These are phyloP conservation scores for Kodamaea hsintzibuensis DNA, from an alignment of 805 yeast genomes.

Conservation along the genomic window DNA sequence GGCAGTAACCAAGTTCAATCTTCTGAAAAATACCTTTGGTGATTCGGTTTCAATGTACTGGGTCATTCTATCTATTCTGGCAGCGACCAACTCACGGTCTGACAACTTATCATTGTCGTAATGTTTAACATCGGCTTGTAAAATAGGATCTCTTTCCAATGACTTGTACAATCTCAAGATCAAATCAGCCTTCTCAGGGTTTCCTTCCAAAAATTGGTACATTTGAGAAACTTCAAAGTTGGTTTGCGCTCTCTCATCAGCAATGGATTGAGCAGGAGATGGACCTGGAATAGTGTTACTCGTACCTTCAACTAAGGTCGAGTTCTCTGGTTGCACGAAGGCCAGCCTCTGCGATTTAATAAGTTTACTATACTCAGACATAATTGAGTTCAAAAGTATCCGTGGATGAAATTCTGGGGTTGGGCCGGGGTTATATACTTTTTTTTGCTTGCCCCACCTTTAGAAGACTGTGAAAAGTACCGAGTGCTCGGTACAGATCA, in stretches of 20 bases:
- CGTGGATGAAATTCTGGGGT: neutral
- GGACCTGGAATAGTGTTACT: conserved; percentile 14
- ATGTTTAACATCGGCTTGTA: conserved; percentile 30
- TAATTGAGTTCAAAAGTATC: neutral
- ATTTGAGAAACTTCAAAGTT: conserved; percentile 37
- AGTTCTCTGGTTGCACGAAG: neutral
- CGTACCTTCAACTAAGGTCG: neutral
- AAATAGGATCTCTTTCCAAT: conserved; percentile 41
- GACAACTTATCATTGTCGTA: conserved; percentile 33
- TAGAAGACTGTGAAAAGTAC: conserved; percentile 2
- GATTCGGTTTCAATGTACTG: conserved; percentile 37
- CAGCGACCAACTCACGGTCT: conserved; percentile 34
- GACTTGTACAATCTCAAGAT: conserved; percentile 31
- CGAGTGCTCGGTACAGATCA: neutral
- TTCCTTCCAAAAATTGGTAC: conserved; percentile 45
- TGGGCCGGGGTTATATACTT: conserved; percentile 8
- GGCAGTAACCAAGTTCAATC: conserved; percentile 38
- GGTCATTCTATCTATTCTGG: conserved; percentile 36
- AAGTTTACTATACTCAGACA: conserved; percentile 4
- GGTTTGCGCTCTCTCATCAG: conserved; percentile 33
- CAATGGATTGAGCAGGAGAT: conserved; percentile 35
- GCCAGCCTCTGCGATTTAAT: conserved; percentile 3
- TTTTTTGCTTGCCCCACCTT: conserved; percentile 8
- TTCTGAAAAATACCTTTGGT: conserved; percentile 30
- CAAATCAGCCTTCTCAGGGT: conserved; percentile 32